phyloP scores from a whole-genome alignment of 202 grass and related monocot genomes.

The Saccharum hybrid region DNA sequence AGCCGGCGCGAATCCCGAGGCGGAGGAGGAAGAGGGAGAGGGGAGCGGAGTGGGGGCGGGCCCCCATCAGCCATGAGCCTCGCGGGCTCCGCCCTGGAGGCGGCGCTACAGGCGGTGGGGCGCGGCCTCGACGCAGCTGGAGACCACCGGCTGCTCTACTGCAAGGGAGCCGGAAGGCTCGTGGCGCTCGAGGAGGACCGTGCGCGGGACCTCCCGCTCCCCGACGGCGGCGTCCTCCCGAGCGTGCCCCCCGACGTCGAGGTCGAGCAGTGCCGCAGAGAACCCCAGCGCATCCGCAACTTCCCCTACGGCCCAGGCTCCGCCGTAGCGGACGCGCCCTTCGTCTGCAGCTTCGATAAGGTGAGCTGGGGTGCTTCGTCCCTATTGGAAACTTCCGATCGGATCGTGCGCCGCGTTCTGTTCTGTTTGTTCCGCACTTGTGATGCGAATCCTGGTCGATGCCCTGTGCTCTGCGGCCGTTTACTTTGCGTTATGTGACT shows the following conservation, averaged over 20 bases:
- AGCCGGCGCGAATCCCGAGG: constrained; percentile 43
- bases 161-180: constrained; percentile 88
- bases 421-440: not conserved
- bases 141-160: constrained; percentile 92
- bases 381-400: constrained; percentile 21
- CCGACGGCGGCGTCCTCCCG: constrained; percentile 52
- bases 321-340: constrained; percentile 43
- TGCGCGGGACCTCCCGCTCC: constrained; percentile 48
- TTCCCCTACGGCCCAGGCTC: not conserved
- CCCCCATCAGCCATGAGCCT: constrained; percentile 52
- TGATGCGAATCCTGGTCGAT: constrained; percentile 29
- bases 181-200: constrained; percentile 61
- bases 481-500: constrained; percentile 35
- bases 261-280: constrained; percentile 43
- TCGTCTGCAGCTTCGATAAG: constrained; percentile 72
- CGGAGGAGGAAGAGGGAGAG: constrained; percentile 17
- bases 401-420: constrained; percentile 30
- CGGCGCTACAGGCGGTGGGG: constrained; percentile 83
- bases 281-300: constrained; percentile 43
- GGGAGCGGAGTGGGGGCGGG: constrained; percentile 14
- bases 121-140: constrained; percentile 85
- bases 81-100: constrained; percentile 68
- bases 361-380: constrained; percentile 44
- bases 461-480: not conserved
- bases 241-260: constrained; percentile 63